Percentiles rank a stretch among this genome's conserved stretches.
These are phyloP conservation scores for Buddleja alternifolia DNA, from an alignment of 257 asterid species.

Conservation along the genomic window DNA sequence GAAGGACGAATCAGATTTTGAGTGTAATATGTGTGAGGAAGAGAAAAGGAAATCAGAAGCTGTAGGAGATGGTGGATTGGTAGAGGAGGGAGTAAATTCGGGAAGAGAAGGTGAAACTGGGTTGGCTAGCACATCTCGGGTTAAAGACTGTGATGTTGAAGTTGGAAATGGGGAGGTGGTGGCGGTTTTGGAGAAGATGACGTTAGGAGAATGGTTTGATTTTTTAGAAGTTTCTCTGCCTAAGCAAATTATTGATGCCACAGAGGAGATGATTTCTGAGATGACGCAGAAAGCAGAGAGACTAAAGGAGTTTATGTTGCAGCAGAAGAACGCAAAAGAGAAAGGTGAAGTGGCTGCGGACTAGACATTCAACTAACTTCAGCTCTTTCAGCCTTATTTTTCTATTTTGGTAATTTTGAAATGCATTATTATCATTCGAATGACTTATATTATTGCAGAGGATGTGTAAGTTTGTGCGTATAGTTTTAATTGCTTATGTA, in stretches of 20 bases:
- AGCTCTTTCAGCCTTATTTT: not conserved
- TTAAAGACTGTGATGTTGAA: slow-evolving; percentile 16
- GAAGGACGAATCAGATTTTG: slow-evolving; percentile 29
- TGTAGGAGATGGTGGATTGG: slow-evolving; percentile 20
- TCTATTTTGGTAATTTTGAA: slow-evolving; percentile 8
- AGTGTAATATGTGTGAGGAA: slow-evolving; percentile 20
- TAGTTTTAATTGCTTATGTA: slow-evolving; percentile 14
- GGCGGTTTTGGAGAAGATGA: slow-evolving; percentile 63
- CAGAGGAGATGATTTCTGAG: slow-evolving; percentile 63
- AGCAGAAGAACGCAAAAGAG: slow-evolving; percentile 47
- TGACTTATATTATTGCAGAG: not conserved
- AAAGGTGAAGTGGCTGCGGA: slow-evolving; percentile 23
- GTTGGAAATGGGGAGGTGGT: slow-evolving; percentile 18
- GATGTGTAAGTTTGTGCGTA: slow-evolving; percentile 12
- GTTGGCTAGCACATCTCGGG: slow-evolving; percentile 40
- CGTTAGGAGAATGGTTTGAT: slow-evolving; percentile 69
- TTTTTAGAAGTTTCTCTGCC: slow-evolving; percentile 57
- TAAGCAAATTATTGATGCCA: slow-evolving; percentile 58
- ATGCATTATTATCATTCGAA: not conserved
- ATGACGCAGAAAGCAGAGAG: slow-evolving; percentile 64
- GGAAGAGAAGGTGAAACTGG: slow-evolving; percentile 29
- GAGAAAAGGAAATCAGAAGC: slow-evolving; percentile 21
- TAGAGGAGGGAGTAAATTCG: slow-evolving; percentile 7
- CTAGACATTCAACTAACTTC: slow-evolving; percentile 5
- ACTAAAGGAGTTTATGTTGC: slow-evolving; percentile 55